A percentile compares a stretch with the other conserved stretches of the same genome.
Conservation (phyloP, 257 asterid species). For the Orobanche coerulescens region DNA sequence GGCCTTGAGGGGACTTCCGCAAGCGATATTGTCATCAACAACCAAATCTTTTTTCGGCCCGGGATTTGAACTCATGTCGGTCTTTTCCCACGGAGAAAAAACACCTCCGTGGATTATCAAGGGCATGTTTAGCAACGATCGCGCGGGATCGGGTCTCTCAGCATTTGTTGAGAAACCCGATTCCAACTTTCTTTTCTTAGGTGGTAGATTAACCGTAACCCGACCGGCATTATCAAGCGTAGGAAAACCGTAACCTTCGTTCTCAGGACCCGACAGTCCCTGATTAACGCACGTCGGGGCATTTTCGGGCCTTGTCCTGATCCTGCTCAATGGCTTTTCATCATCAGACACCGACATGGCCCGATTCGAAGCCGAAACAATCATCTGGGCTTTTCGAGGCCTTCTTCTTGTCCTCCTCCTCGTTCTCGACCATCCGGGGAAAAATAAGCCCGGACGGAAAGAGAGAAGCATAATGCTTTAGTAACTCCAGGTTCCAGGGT, state of each 20-base stretch:
- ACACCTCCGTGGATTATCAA: neutral
- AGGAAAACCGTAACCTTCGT: neutral
- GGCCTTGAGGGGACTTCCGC: neutral
- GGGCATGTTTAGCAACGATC: neutral
- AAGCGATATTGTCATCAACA: neutral
- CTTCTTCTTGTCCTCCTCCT: constrained; percentile 24
- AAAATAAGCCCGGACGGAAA: neutral
- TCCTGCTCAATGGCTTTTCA: neutral
- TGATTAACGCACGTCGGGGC: neutral
- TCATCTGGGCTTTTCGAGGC: constrained; percentile 5
- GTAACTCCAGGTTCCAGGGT: too few relatives aligned
- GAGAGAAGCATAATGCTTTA: constrained; percentile 4
- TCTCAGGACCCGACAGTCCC: neutral
- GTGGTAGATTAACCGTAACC: constrained; percentile 1
- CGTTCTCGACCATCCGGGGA: constrained; percentile 25
- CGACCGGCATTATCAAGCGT: neutral
- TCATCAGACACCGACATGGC: neutral
- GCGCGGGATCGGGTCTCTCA: neutral
- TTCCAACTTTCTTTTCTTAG: constrained; percentile 24
- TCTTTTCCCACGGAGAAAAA: neutral
- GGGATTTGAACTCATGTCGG: neutral
- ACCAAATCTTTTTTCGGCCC: constrained; percentile 8
- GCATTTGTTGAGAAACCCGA: neutral
- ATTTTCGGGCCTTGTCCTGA: neutral
- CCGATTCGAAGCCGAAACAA: neutral